Percentiles rank a stretch among this genome's conserved stretches.
These are phyloP conservation scores for Lipomyces chichibuensis DNA, from an alignment of 805 yeast genomes.

Conservation along the genomic window DNA sequence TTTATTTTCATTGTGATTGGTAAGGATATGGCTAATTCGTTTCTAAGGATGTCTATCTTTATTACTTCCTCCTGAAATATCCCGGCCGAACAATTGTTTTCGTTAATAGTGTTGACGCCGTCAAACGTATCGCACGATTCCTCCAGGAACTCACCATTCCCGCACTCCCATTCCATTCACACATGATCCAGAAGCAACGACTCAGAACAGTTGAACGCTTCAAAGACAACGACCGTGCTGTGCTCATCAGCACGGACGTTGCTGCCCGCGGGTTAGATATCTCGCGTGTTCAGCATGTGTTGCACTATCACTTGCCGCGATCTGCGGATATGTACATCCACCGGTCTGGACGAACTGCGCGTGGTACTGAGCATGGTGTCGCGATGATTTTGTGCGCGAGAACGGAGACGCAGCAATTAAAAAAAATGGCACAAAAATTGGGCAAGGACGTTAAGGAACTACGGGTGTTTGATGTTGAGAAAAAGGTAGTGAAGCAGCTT, in stretches of 20 bases:
- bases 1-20: background rate
- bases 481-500: slow-evolving; percentile 69
- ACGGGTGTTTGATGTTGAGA: slow-evolving; percentile 75
- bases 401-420: slow-evolving; percentile 87
- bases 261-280: slow-evolving; percentile 98
- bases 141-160: slow-evolving; percentile 68
- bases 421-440: slow-evolving; percentile 68
- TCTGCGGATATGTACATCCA: slow-evolving; percentile 94
- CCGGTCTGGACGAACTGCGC: slow-evolving; percentile 97
- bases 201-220: slow-evolving; percentile 82
- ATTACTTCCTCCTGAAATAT: slow-evolving; percentile 81
- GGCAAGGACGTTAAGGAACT: slow-evolving; percentile 54
- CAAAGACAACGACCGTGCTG: slow-evolving; percentile 51
- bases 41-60: slow-evolving; percentile 70
- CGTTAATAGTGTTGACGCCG: slow-evolving; percentile 94
- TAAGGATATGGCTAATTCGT: background rate
- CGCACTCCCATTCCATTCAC: slow-evolving; percentile 81
- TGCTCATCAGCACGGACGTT: slow-evolving; percentile 91
- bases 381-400: slow-evolving; percentile 91
- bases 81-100: slow-evolving; percentile 90
- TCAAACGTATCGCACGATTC: slow-evolving; percentile 78
- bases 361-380: slow-evolving; percentile 89
- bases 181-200: slow-evolving; percentile 94
- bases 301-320: slow-evolving; percentile 93
- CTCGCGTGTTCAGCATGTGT: slow-evolving; percentile 86